A percentile compares a stretch with the other conserved stretches of the same genome.
These are phyloP conservation scores for Candida silvicultrix DNA, from an alignment of 805 yeast genomes.

Conservation along the genomic window DNA sequence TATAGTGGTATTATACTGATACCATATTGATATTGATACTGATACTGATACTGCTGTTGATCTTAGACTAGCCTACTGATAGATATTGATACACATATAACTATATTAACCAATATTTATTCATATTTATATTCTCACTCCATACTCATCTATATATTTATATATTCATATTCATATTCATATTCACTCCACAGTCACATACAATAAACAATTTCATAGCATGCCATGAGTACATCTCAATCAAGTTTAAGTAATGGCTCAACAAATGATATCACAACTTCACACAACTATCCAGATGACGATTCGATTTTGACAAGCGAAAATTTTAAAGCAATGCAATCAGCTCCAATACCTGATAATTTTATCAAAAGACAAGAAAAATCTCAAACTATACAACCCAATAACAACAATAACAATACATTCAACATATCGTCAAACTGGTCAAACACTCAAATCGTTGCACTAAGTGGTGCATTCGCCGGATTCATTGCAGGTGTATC, in stretches of 20 bases:
- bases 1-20: too few species aligned
- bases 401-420: constrained; percentile 6
- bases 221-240: neutral
- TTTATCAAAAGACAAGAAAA: constrained; percentile 9
- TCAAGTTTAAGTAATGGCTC: neutral
- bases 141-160: too few species aligned
- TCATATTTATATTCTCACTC: too few species aligned
- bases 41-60: too few species aligned
- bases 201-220: neutral
- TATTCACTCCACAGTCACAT: neutral
- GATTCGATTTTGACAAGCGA: constrained; percentile 1
- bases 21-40: too few species aligned
- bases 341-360: neutral
- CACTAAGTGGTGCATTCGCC: constrained; percentile 88
- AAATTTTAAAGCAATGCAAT: constrained; percentile 7
- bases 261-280: constrained; percentile 1
- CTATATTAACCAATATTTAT: too few species aligned
- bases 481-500: constrained; percentile 85
- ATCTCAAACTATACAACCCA: too few species aligned
- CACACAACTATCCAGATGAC: neutral
- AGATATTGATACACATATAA: too few species aligned
- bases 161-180: too few species aligned
- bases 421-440: constrained; percentile 7
- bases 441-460: constrained; percentile 53
- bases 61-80: too few species aligned